Conservation (phyloP, 2,329 filamentous ascomycete species). For the Sarocladium kiliense region DNA sequence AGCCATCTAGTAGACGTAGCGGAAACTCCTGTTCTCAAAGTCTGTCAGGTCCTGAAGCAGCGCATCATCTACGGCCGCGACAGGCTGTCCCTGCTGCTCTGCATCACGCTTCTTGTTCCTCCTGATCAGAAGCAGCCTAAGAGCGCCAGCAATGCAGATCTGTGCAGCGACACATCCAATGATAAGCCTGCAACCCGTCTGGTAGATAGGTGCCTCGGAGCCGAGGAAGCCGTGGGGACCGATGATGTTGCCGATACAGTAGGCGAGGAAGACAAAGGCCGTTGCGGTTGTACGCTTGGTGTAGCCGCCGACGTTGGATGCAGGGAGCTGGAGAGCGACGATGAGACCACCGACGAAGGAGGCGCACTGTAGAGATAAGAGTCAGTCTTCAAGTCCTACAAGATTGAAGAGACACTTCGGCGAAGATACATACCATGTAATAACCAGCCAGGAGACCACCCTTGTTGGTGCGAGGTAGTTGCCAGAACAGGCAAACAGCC, state of each 20-base stretch:
- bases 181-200: slow-evolving; percentile 44
- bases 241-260: slow-evolving; percentile 38
- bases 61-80: slow-evolving; percentile 23
- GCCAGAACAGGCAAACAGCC: slow-evolving; percentile 10
- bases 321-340: slow-evolving; percentile 43
- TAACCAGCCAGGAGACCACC: slow-evolving; percentile 21
- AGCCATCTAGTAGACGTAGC: slow-evolving; percentile 14
- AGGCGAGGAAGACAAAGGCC: slow-evolving; percentile 36
- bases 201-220: slow-evolving; percentile 37
- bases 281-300: slow-evolving; percentile 37
- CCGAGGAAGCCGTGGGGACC: slow-evolving; percentile 39
- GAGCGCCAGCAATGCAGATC: slow-evolving; percentile 27
- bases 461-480: slow-evolving; percentile 10
- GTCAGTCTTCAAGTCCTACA: neutral
- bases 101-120: slow-evolving; percentile 34
- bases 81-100: slow-evolving; percentile 18
- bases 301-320: slow-evolving; percentile 38
- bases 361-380: neutral
- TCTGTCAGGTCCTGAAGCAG: slow-evolving; percentile 25
- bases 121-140: slow-evolving; percentile 28
- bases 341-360: slow-evolving; percentile 44
- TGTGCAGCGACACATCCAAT: slow-evolving; percentile 38
- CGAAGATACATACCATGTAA: slow-evolving; percentile 17
- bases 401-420: neutral
- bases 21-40: slow-evolving; percentile 22